Percentiles rank a stretch among this genome's conserved stretches.
phyloP scores from a whole-genome alignment of 352 stramenopile genomes.

The Phytophthora parvispora region DNA sequence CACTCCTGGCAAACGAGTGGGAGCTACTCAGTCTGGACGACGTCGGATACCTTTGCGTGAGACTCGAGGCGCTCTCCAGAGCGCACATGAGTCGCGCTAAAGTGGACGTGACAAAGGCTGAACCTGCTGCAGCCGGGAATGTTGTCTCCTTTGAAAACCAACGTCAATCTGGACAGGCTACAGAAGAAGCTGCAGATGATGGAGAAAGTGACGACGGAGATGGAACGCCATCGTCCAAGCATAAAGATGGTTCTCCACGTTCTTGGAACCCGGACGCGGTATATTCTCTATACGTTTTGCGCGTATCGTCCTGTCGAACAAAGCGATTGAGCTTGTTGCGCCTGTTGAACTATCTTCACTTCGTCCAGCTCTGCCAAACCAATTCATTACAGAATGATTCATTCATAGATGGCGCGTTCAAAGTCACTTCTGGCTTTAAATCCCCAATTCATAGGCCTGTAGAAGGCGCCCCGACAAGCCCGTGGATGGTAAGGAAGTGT shows the following conservation, averaged over 20 bases:
- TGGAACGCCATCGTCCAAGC: background rate
- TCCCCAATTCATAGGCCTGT: background rate
- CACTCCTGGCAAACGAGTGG: slow-evolving; percentile 51
- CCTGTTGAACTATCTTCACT: slow-evolving; percentile 63
- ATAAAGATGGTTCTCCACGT: slow-evolving; percentile 1
- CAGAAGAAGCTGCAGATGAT: background rate
- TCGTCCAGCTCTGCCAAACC: slow-evolving; percentile 28
- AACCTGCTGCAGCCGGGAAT: background rate
- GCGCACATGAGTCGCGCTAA: slow-evolving; percentile 49
- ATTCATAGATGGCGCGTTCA: background rate
- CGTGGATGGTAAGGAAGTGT: slow-evolving; percentile 25
- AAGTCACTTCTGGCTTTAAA: background rate
- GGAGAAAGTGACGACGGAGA: background rate
- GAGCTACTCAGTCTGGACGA: slow-evolving; percentile 48
- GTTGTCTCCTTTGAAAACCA: background rate
- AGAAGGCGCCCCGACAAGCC: background rate
- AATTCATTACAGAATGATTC: background rate
- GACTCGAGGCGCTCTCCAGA: slow-evolving; percentile 44
- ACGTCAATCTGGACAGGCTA: background rate
- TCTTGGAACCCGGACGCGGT: slow-evolving; percentile 37
- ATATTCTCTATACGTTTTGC: slow-evolving; percentile 51
- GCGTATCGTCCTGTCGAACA: slow-evolving; percentile 47
- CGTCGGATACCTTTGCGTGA: slow-evolving; percentile 37
- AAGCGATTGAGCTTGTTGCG: slow-evolving; percentile 53
- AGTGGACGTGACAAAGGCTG: slow-evolving; percentile 31